Evolutionary conservation across 345 rosid species (phyloP), one percentile per base, ranked within the genome.

Genomic region (Physaria fendleri): DNA sequence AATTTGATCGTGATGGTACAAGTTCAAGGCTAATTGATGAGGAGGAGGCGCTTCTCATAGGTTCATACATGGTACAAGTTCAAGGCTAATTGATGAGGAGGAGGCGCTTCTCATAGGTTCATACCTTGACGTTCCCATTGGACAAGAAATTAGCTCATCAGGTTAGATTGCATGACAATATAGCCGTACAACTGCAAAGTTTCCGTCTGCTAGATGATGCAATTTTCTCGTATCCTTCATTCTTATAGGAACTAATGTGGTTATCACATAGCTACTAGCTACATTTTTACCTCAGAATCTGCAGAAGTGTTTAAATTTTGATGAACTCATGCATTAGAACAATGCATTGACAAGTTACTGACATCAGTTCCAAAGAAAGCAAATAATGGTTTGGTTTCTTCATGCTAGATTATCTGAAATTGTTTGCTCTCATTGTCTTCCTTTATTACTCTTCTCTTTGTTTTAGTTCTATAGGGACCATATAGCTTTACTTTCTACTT

Each of bases 71-170:
- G 81, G 79, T 38, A 55, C 83, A 49, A 80, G 82, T 4, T 32
- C 66, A 17, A 85, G 82, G 81, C 82, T 71, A 37, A 57, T 72
- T 44, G 63, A 76, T 69, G 78, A 78, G 69, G 99, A 90, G 48
- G 85, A 63, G 67, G 53, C 81, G 64, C 82, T 85, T 65, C 79
- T 79, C 41, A 81, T 90, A 43, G 99, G 99, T 32, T 83, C 97
- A 37, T 94, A 76, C 77, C 80, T 90, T 32, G 96, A 94, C 71
- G 87, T 94, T 75, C 96, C 97, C 53, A 48, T 87, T 53, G 97
- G 97, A 58, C 99, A 94, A 75, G 99, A 94, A 70, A 78, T 90
- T 59, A 77, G 62, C 75, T 81, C 94, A 45, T 81, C 99, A 83
- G 99, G 99, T 93, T 50, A 67, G 83, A 52, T 67, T 46, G 6